phyloP scores from a whole-genome alignment of 495 filamentous ascomycete species.

The Durotheca rogersii region DNA sequence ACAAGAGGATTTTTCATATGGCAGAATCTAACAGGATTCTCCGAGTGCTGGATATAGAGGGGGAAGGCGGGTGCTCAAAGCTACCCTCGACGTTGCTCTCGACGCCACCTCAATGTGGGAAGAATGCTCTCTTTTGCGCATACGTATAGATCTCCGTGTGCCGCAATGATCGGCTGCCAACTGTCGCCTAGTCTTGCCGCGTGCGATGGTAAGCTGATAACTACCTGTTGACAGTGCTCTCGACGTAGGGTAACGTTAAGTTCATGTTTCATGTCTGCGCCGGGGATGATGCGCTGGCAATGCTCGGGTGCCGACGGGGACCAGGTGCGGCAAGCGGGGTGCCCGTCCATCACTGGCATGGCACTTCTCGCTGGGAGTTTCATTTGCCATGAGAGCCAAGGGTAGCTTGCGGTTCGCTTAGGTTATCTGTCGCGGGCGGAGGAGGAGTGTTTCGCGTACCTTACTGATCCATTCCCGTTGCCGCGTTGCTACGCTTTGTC shows the following conservation, averaged over 20 bases:
- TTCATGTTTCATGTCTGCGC: slow-evolving; percentile 22
- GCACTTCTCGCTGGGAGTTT: slow-evolving; percentile 27
- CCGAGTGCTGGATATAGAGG: too few relatives aligned
- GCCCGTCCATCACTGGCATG: slow-evolving; percentile 13
- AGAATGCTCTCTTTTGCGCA: slow-evolving; percentile 25
- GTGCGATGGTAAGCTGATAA: slow-evolving; percentile 3
- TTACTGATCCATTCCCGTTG: slow-evolving; percentile 18
- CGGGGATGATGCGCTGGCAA: slow-evolving; percentile 17
- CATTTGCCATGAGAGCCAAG: slow-evolving; percentile 33
- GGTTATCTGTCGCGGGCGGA: slow-evolving; percentile 9
- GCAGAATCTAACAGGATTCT: background rate
- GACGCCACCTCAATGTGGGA: too few relatives aligned
- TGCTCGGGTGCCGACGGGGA: slow-evolving; percentile 15
- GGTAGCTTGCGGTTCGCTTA: slow-evolving; percentile 28
- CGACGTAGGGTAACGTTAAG: slow-evolving; percentile 20
- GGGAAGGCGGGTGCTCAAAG: background rate
- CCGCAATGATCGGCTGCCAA: slow-evolving; percentile 8
- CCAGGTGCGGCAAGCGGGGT: slow-evolving; percentile 22
- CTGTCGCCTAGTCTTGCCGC: slow-evolving; percentile 14
- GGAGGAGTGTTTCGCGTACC: slow-evolving; percentile 19
- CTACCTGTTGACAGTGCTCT: background rate
- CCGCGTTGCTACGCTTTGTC: slow-evolving; percentile 25
- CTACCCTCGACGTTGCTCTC: slow-evolving; percentile 1
- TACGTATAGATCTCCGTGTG: slow-evolving; percentile 25
- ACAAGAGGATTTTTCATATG: background rate